These are phyloP conservation scores for Wallacemonas rigidus DNA, from an alignment of 208 protist species.

Conservation along the genomic window DNA sequence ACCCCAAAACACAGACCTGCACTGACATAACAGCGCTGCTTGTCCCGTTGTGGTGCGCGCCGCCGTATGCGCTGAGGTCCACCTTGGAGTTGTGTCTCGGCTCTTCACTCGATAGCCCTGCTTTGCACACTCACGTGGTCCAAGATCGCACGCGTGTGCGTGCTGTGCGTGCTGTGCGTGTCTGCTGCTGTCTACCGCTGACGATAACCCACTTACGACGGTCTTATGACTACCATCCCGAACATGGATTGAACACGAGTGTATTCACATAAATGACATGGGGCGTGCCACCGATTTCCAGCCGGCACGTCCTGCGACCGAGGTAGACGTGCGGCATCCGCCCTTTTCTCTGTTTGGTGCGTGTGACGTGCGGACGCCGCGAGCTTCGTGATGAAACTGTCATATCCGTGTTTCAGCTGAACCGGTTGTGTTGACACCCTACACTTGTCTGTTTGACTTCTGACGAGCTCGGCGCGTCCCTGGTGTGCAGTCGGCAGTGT, in stretches of 20 bases:
- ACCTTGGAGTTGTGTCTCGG: conserved; percentile 35
- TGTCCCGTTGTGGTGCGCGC: neutral
- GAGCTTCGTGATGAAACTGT: too few species aligned
- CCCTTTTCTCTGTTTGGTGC: too few species aligned
- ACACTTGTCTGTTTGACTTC: too few species aligned
- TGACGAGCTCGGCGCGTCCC: too few species aligned
- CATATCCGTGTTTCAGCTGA: too few species aligned
- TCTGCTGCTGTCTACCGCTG: conserved; percentile 35
- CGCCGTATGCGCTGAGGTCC: conserved; percentile 12
- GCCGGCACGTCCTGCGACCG: conserved; percentile 51
- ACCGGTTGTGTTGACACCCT: too few species aligned
- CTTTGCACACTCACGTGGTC: conserved; percentile 26
- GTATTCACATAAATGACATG: conserved; percentile 29
- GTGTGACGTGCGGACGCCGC: too few species aligned
- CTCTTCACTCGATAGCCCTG: conserved; percentile 18
- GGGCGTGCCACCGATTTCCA: conserved; percentile 53
- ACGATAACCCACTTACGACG: conserved; percentile 59
- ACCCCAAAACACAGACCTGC: conserved; percentile 26
- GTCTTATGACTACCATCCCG: conserved; percentile 50
- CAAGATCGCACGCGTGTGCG: conserved; percentile 42
- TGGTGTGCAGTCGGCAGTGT: too few species aligned
- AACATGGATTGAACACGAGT: conserved; percentile 67
- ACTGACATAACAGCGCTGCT: conserved; percentile 6
- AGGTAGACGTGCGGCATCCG: conserved; percentile 20
- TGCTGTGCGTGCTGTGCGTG: conserved; percentile 27